Base-by-base conservation (phyloP, 257 asterid species). In the Parsonsia alboflavescens region DNA sequence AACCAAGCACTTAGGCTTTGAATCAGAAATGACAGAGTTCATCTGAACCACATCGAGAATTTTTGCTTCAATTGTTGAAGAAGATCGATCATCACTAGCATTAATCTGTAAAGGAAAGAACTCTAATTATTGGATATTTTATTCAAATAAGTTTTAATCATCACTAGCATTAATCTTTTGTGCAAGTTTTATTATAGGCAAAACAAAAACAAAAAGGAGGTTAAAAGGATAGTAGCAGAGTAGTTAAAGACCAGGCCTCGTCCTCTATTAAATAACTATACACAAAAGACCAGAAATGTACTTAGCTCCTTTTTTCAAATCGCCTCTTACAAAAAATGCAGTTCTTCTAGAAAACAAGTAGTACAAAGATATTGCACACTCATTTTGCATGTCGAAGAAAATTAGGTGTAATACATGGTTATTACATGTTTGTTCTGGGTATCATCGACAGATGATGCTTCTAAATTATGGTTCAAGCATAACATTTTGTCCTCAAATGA, bases 1-100 rank as follows among this genome's bases (percentile, higher is more conserved):
- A 70, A 94, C 99, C 99, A 95, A 80, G 76, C 99, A 95, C 85
- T 95, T 92, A 45, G 99, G 99, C 93, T 85, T 95, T 77, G 98
- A 86, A 84, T 92, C 99, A 77, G 89, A 82, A 71, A 85, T 83
- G 63, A 95, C 96, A 41, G 99, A 92, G 80, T 92, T 88, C 97
- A 90, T 92, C 86, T 95, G 96, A 84, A 95, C 88, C 77, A 84
- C 98, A 82, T 92, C 98, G 57, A 86, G 89, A 79, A 95, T 95
- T 85, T 95, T 95, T 81, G 96, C 79, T 85, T 95, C 96, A 69
- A 95, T 80, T 57, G 86, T 83, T 75, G 99, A 83, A 36, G 97
- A 77, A 75, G 98, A 91, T 49, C 99, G 86, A 80, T 95, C 96
- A 86, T 95, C 99, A 81, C 99, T 95, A 70, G 99, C 99, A 85